These are phyloP conservation scores for Calonectria pseudoturangicola DNA, from an alignment of 2,329 filamentous ascomycete species.

Conservation along the genomic window DNA sequence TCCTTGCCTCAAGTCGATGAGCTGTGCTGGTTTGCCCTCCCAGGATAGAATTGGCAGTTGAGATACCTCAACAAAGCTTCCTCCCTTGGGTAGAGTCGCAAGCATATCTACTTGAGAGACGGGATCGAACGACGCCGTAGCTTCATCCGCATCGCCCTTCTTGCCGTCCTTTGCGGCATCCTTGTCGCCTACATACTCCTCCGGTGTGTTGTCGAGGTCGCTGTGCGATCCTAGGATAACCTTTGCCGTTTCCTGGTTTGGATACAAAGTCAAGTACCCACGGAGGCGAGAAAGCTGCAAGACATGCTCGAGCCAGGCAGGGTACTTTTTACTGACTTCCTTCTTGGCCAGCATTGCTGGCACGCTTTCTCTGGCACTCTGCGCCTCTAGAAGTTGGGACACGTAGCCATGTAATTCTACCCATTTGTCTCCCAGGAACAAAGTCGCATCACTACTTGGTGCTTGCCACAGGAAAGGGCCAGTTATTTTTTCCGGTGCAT, in stretches of 20 bases:
- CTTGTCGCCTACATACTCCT: conserved; percentile 73
- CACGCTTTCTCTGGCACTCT: conserved; percentile 59
- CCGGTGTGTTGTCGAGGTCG: conserved; percentile 83
- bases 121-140: conserved; percentile 62
- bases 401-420: conserved; percentile 88
- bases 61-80: conserved; percentile 64
- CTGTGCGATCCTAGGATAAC: conserved; percentile 84
- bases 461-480: conserved; percentile 89
- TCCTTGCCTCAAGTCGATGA: conserved; percentile 63
- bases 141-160: conserved; percentile 55
- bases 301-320: conserved; percentile 86
- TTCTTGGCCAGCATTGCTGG: conserved; percentile 70
- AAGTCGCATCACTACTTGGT: conserved; percentile 86
- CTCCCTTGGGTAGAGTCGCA: conserved; percentile 67
- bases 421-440: conserved; percentile 93
- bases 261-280: conserved; percentile 88
- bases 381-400: conserved; percentile 74
- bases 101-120: conserved; percentile 67
- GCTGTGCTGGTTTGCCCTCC: conserved; percentile 72
- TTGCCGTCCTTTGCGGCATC: conserved; percentile 51
- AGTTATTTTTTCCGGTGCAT: conserved; percentile 51
- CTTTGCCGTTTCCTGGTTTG: conserved; percentile 72
- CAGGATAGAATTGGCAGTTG: conserved; percentile 78
- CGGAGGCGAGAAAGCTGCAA: conserved; percentile 84
- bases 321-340: conserved; percentile 79